A percentile compares a stretch with the other conserved stretches of the same genome.
These are phyloP conservation scores for Pichia deserticola DNA, from an alignment of 805 yeast species.

Conservation along the genomic window DNA sequence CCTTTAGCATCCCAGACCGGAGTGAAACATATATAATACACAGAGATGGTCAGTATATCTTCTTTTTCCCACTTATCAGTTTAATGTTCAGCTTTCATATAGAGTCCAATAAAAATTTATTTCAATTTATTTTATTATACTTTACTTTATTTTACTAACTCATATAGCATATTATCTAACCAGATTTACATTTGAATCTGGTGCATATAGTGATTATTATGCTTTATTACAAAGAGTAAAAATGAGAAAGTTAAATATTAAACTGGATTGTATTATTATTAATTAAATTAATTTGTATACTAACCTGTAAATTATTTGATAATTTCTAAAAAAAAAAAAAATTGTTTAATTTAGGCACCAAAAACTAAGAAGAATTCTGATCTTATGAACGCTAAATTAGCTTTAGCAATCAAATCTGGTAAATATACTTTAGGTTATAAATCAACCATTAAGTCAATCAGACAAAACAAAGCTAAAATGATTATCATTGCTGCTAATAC, in stretches of 20 bases:
- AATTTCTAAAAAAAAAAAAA: background rate
- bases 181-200: too few relatives aligned
- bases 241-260: too few relatives aligned
- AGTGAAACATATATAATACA: conserved; percentile 62
- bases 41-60: conserved; percentile 95
- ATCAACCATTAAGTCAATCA: conserved; percentile 95
- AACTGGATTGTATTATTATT: too few relatives aligned
- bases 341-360: conserved; percentile 67
- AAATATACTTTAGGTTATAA: conserved; percentile 99
- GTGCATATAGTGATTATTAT: too few relatives aligned
- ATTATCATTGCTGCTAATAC: conserved; percentile 98
- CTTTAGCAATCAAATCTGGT: conserved; percentile 98
- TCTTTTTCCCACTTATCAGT: too few relatives aligned
- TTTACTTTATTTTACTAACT: too few relatives aligned
- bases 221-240: too few relatives aligned
- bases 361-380: conserved; percentile 82
- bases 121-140: too few relatives aligned
- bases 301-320: background rate
- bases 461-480: conserved; percentile 99
- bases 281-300: background rate
- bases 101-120: too few relatives aligned
- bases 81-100: too few relatives aligned
- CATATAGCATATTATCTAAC: too few relatives aligned
- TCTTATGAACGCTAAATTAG: conserved; percentile 95
- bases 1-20: conserved; percentile 60